Base-by-base conservation (phyloP, 2,329 filamentous ascomycete species). In the Coniochaeta sp. region DNA sequence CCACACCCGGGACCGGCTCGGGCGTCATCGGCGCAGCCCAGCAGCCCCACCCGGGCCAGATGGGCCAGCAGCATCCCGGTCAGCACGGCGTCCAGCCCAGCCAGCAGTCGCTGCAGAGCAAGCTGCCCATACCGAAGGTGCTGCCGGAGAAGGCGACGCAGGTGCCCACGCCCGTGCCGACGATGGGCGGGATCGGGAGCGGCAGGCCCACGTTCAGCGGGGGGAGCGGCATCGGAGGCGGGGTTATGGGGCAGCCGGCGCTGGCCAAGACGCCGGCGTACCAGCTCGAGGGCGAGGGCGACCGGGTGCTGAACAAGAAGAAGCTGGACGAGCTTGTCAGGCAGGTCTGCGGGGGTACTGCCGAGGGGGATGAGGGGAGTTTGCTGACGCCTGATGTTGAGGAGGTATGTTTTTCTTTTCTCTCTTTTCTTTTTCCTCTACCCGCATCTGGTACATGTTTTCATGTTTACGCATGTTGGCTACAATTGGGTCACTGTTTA, bases 221-320 rank as follows among this genome's bases (percentile, higher is more conserved):
- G 57, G 92, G 92, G 24, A 87, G 85, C 58, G 90, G 89, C 64
- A 87, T 87, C 7, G 83, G 89, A 0, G 89, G 89, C 59, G 92
- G 92, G 59, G 88, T 95, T 57, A 90, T 97, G 82, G 88, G 88
- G 58, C 92, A 96, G 69, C 93, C 95, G 0, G 90, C 91, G 1
- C 83, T 98, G 62, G 79, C 87, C 60, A 93, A 92, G 70, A 85
- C 91, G 52, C 91, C 92, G 0, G 86, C 87, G 0, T 96, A 91
- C 73, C 90, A 91, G 60, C 87, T 97, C 61, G 93, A 98, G 71
- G 90, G 91, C 33, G 93, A 96, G 70, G 92, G 91, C 28, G 92
- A 97, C 68, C 88, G 93, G 50, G 89, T 99, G 1, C 80, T 99
- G n/a, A 96, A 89, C 77, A 97, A 97, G 84, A 96, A 96, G 78